Evolutionary conservation across 2,329 filamentous ascomycete species (phyloP), one percentile per base, ranked within the genome.

Genomic region (Zarea fungicola): DNA sequence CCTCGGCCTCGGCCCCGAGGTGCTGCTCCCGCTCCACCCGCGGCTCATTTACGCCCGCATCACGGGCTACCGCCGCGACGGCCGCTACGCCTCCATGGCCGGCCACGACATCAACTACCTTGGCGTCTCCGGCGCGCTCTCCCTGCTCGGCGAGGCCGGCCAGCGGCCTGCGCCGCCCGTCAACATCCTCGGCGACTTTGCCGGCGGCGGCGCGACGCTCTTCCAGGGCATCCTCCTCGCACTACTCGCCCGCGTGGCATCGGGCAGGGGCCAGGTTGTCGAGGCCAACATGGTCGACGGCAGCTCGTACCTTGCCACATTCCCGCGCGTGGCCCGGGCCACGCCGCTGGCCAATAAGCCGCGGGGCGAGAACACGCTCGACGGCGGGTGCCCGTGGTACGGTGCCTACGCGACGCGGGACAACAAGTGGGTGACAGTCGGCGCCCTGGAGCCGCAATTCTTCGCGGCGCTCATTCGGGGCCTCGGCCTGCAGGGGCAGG

Each of bases 221-320:
- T 89, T 93, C 59, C 74, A 90, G 51, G 92, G 91, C 0, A 81
- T 97, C 5, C 65, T 96, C 48, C 73, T 96, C 18, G 92, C 93
- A 0, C 67, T 97, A 51, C 60, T 95, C 9, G 76, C 81, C 13
- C 73, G 89, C 28, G 71, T 75, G 42, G 70, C 66, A 36, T 83
- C 74, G 0, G 89, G 89, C 0, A 71, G 69, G 2, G 92, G 92
- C 0, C 92, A 96, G 68, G 84, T 96, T 11, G 90, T 97, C 8
- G 89, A 96, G 69, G 89, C 88, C 14, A 96, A 95, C 66, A 97
- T 97, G 92, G 92, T 96, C 11, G 92, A 97, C 69, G 92, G 92
- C 8, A 81, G 79, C 19, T 80, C 83, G 29, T 92, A 92, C 65
- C 70, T 97, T 22, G 84, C 85, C 2, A 85, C 83, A 0, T 92